These are phyloP conservation scores for Hirsutella rhossiliensis DNA, from an alignment of 2,329 filamentous ascomycete species.

Conservation along the genomic window DNA sequence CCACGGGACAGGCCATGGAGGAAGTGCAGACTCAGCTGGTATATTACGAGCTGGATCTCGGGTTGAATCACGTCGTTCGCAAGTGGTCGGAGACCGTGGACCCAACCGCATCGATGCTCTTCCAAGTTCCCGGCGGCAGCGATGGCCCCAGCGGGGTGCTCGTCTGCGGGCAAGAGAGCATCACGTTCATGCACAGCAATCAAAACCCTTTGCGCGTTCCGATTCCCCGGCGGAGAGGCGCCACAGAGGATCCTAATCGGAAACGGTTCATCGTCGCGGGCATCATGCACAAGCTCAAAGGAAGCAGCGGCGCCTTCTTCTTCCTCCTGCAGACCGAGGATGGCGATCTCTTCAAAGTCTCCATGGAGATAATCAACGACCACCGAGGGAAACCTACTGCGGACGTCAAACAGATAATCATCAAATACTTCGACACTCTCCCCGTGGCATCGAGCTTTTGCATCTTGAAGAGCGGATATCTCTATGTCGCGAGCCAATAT, in stretches of 20 bases:
- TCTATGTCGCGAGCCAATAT: slow-evolving; percentile 85
- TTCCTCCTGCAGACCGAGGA: slow-evolving; percentile 94
- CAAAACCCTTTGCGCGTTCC: slow-evolving; percentile 80
- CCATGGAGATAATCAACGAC: slow-evolving; percentile 80
- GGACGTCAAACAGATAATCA: slow-evolving; percentile 71
- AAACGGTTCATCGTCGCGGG: slow-evolving; percentile 81
- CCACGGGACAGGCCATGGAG: slow-evolving; percentile 68
- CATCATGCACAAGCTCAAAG: slow-evolving; percentile 94
- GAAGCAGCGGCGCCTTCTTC: slow-evolving; percentile 77
- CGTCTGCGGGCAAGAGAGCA: slow-evolving; percentile 86
- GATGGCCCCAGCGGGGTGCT: slow-evolving; percentile 92
- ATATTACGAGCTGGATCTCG: slow-evolving; percentile 95
- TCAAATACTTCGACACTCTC: slow-evolving; percentile 97
- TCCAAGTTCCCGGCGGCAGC: slow-evolving; percentile 87
- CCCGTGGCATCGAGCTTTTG: slow-evolving; percentile 78
- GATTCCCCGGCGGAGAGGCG: slow-evolving; percentile 75
- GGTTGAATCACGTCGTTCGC: slow-evolving; percentile 90
- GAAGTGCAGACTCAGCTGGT: slow-evolving; percentile 84
- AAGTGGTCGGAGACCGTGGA: slow-evolving; percentile 96
- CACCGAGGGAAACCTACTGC: slow-evolving; percentile 65
- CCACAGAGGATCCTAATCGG: slow-evolving; percentile 82
- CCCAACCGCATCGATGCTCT: slow-evolving; percentile 75
- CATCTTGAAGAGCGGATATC: slow-evolving; percentile 89
- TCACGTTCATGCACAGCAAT: slow-evolving; percentile 96
- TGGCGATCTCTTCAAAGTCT: slow-evolving; percentile 96